Conservation (phyloP, 2,329 filamentous ascomycete genomes). For the Claviceps paspali region DNA sequence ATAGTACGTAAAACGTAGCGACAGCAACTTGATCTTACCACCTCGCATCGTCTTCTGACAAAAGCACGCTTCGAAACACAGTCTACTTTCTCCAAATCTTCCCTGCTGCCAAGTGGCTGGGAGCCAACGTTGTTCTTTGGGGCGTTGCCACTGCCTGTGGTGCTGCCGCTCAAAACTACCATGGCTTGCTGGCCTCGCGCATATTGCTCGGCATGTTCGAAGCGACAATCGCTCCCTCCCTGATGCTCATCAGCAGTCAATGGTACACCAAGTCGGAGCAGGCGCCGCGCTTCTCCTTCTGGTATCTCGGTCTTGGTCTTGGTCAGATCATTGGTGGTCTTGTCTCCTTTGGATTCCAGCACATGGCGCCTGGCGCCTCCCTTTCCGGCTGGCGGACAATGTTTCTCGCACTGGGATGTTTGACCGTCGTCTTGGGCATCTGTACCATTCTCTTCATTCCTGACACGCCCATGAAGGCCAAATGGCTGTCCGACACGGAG, state of each 20-base stretch:
- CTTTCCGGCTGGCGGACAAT: slow-evolving; percentile 54
- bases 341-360: slow-evolving; percentile 46
- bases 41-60: too few relatives aligned
- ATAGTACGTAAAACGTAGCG: slow-evolving; percentile 24
- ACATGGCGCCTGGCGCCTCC: slow-evolving; percentile 33
- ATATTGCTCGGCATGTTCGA: slow-evolving; percentile 47
- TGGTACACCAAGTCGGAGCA: slow-evolving; percentile 49
- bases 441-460: slow-evolving; percentile 19
- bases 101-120: slow-evolving; percentile 46
- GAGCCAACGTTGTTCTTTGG: slow-evolving; percentile 42
- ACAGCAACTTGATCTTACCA: too few relatives aligned
- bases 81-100: slow-evolving; percentile 44
- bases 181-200: slow-evolving; percentile 35
- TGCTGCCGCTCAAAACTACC: slow-evolving; percentile 37
- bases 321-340: slow-evolving; percentile 48
- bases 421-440: slow-evolving; percentile 20
- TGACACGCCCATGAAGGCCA: slow-evolving; percentile 31
- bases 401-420: slow-evolving; percentile 51
- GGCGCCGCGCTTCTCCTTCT: slow-evolving; percentile 42
- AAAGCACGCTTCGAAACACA: too few relatives aligned
- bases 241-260: slow-evolving; percentile 45
- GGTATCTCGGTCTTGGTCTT: slow-evolving; percentile 44
- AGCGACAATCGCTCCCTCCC: slow-evolving; percentile 41
- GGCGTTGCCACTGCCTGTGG: slow-evolving; percentile 39
- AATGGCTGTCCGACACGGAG: slow-evolving; percentile 29